Conservation (phyloP, 1,139 yeast genomes). For the Candida sp. region DNA sequence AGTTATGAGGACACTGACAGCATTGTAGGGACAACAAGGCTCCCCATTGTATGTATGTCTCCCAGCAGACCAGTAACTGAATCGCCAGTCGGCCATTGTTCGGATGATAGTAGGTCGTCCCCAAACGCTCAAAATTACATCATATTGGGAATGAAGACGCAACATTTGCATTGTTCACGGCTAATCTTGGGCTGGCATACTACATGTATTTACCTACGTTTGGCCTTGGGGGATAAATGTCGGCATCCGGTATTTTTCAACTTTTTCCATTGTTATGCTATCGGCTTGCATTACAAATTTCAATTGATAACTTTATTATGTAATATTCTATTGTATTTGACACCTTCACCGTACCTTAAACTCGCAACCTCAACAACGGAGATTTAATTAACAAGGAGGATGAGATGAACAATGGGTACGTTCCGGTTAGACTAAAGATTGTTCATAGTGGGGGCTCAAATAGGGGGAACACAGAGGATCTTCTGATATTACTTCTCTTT, state of each 20-base stretch:
- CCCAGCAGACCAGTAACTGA: background rate
- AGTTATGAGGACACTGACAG: background rate
- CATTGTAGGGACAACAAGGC: background rate
- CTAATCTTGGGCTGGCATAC: no score
- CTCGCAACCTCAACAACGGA: background rate
- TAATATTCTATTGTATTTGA: background rate
- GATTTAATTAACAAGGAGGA: background rate
- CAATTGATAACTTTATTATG: background rate
- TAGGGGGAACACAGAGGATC: no score
- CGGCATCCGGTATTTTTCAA: no score
- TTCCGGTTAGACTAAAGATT: background rate
- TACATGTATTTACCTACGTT: no score
- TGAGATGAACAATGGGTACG: background rate
- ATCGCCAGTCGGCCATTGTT: no score
- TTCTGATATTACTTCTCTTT: no score
- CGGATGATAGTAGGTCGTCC: no score
- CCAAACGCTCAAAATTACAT: no score
- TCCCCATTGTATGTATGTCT: background rate
- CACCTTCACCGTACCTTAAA: background rate
- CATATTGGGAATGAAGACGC: no score
- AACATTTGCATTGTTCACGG: no score
- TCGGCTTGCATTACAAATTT: background rate
- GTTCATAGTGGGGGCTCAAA: background rate
- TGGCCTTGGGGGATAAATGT: no score
- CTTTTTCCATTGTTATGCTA: background rate